Base-by-base conservation (phyloP, 768 basidiomycete species). In the Sarcodon aspratus region DNA sequence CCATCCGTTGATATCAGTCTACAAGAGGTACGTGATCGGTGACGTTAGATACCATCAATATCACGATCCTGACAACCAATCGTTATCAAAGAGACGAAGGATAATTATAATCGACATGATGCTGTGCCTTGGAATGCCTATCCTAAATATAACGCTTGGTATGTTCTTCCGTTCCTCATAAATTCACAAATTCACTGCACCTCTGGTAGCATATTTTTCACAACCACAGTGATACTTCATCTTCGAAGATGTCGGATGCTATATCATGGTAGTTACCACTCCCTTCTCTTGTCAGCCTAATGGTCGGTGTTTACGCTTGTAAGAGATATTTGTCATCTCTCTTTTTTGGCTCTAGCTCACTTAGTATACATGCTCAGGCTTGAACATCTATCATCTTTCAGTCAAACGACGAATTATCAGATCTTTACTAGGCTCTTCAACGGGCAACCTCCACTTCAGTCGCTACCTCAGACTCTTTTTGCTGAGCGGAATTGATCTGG, bases 181-280 rank as follows among this genome's bases (percentile, higher is more conserved):
- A 27, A 27, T 27, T 27, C 21, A 27, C 21, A 5, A 27, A 27
- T 27, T 5, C 44, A 7, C 21, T 42, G 17, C 46, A 36, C 5
- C 9, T 9, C 44, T n/a, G 50, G 49, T 27, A 66, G 47, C 55
- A 10, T 56, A 57, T 34, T 50, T 63, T 44, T 52, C 54, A n/a
- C 54, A 50, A 33, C 50, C 50, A 6, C 48, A 50, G 50, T 71
- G 77, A 7, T 80, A 66, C 51, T 58, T 75, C 48, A 69, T 80
- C 33, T 52, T 72, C 2, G 69, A 78, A 57, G 67, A 69, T 46
- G 54, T 72, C 7, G 78, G 80, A 0, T 80, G 80, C 50, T 60
- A 47, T 36, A 66, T 72, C 0, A 63, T 61, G 15, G 58, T 63
- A 1, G 67, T 61, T 49, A 68, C 68, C 47, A 67, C 72, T n/a